A percentile compares a stretch with the other conserved stretches of the same genome.
These are phyloP conservation scores for Sporothrix curviconia DNA, from an alignment of 2,329 filamentous ascomycete species.

Conservation along the genomic window DNA sequence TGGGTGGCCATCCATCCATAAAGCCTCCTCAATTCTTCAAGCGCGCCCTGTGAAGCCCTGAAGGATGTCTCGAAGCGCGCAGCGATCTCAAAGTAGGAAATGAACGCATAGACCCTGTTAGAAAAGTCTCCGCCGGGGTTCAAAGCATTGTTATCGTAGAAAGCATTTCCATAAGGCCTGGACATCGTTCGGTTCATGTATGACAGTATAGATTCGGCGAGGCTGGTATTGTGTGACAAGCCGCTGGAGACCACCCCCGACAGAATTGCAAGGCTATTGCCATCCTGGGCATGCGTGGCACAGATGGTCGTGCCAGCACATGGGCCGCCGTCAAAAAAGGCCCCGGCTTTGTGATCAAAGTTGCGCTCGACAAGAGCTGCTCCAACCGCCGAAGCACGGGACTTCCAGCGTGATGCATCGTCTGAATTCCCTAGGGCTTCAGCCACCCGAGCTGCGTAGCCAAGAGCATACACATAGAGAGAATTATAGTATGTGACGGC, in stretches of 20 bases:
- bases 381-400: conserved; percentile 30
- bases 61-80: conserved; percentile 34
- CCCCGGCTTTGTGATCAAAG: conserved; percentile 37
- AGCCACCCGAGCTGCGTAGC: conserved; percentile 38
- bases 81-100: conserved; percentile 47
- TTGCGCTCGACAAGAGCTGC: conserved; percentile 32
- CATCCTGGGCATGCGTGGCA: conserved; percentile 41
- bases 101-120: conserved; percentile 44
- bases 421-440: conserved; percentile 23
- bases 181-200: conserved; percentile 34
- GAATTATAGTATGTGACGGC: conserved; percentile 48
- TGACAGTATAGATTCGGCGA: conserved; percentile 30
- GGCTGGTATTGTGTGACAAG: conserved; percentile 22
- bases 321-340: conserved; percentile 39
- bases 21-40: conserved; percentile 40
- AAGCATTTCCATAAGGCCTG: conserved; percentile 42
- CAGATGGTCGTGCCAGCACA: conserved; percentile 25
- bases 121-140: conserved; percentile 30
- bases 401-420: conserved; percentile 36
- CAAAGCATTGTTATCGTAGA: conserved; percentile 42
- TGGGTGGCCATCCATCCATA: conserved; percentile 44
- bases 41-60: conserved; percentile 14
- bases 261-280: conserved; percentile 43
- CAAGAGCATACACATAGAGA: conserved; percentile 41
- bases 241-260: conserved; percentile 26